Evolutionary conservation across 345 rosid species (phyloP).

Genomic region (Lepidium sativum): DNA sequence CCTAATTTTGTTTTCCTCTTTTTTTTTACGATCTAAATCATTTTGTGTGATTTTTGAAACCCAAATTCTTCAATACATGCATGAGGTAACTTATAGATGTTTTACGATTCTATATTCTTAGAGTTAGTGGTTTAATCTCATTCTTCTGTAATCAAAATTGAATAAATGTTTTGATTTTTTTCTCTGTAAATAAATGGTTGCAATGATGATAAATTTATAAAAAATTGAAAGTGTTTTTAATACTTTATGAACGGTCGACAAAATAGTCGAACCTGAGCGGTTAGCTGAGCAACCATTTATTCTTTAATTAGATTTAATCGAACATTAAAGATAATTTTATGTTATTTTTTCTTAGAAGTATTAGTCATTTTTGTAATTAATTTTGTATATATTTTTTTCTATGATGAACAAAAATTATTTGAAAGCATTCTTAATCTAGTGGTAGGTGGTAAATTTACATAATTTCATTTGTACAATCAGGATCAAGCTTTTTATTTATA

Average conservation of each 20-base stretch:
- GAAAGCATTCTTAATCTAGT: too few relatives aligned
- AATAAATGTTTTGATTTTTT: not conserved
- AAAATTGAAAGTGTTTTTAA: constrained; percentile 20
- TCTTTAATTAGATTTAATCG: too few relatives aligned
- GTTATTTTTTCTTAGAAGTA: not conserved
- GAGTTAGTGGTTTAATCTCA: not conserved
- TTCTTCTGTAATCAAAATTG: not conserved
- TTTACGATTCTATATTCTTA: not conserved
- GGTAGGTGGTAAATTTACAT: too few relatives aligned
- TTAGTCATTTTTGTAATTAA: not conserved
- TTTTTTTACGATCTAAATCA: too few relatives aligned
- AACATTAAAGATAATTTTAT: too few relatives aligned
- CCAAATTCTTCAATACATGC: not conserved
- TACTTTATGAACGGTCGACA: constrained; percentile 37
- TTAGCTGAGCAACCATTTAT: constrained; percentile 42
- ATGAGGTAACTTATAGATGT: not conserved
- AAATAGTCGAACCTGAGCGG: constrained; percentile 47
- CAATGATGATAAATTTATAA: constrained; percentile 34
- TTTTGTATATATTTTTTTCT: constrained; percentile 8
- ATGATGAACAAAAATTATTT: constrained; percentile 20
- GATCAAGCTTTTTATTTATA: not conserved
- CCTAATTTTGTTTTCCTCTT: not conserved
- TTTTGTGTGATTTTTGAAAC: not conserved
- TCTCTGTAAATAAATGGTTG: constrained; percentile 21
- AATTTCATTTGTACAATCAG: constrained; percentile 20